phyloP scores from a whole-genome alignment of 768 basidiomycete genomes.

The Lanmaoa rubissima region DNA sequence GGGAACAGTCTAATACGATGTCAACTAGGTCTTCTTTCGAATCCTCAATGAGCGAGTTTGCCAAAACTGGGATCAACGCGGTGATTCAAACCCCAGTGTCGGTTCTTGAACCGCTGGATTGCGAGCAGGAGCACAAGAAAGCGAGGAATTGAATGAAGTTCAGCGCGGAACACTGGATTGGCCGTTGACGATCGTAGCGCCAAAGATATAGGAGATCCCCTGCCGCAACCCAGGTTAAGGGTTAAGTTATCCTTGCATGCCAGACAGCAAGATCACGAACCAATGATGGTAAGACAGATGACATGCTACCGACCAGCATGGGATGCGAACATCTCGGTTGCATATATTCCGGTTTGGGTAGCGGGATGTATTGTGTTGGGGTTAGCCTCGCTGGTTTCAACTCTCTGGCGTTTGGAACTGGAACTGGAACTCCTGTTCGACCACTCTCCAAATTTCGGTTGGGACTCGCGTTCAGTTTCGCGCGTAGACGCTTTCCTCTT shows the following conservation, averaged over 20 bases:
- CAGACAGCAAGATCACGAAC: background rate
- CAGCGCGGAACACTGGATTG: background rate
- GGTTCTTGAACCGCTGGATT: constrained; percentile 2
- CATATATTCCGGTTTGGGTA: background rate
- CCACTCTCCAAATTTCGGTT: too few relatives aligned
- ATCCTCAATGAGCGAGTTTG: too few relatives aligned
- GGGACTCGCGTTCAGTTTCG: too few relatives aligned
- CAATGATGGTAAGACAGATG: background rate
- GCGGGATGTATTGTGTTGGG: background rate
- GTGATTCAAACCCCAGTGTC: too few relatives aligned
- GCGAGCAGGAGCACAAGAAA: background rate
- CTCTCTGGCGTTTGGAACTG: background rate
- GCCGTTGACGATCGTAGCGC: background rate
- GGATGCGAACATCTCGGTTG: background rate
- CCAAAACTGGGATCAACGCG: too few relatives aligned
- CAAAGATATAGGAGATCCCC: background rate
- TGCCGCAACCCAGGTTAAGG: too few relatives aligned
- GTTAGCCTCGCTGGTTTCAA: background rate
- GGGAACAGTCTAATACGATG: too few relatives aligned
- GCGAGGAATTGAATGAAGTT: too few relatives aligned
- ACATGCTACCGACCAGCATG: background rate
- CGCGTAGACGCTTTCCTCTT: too few relatives aligned
- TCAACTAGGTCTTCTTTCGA: too few relatives aligned
- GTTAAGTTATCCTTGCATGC: too few relatives aligned
- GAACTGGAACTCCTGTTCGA: too few relatives aligned